Percentiles rank a stretch among this genome's conserved stretches.
Conservation (phyloP, 2,329 filamentous ascomycete species). For the Xylaria sp. region DNA sequence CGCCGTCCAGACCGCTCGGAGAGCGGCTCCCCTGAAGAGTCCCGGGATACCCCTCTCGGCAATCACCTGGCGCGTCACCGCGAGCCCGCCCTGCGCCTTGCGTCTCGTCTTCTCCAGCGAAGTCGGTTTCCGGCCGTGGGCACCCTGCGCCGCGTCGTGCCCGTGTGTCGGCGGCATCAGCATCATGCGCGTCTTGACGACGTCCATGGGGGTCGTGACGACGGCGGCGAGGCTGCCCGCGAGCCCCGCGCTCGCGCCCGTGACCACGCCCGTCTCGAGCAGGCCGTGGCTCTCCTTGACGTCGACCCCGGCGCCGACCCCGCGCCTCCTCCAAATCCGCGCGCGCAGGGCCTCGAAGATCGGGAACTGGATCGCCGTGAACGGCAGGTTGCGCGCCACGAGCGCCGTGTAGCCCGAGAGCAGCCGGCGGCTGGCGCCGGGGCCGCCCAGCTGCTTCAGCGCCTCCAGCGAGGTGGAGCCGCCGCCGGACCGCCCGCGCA, state of each 20-base stretch:
- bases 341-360: constrained; percentile 77
- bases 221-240: constrained; percentile 77
- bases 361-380: constrained; percentile 87
- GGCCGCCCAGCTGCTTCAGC: constrained; percentile 53
- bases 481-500: constrained; percentile 43
- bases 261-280: constrained; percentile 70
- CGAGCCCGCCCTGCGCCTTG: constrained; percentile 47
- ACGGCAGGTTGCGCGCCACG: constrained; percentile 80
- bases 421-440: constrained; percentile 60
- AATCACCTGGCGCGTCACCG: constrained; percentile 67
- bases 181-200: constrained; percentile 91
- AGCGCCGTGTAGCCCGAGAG: constrained; percentile 78
- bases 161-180: constrained; percentile 59
- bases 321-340: constrained; percentile 52
- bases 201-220: constrained; percentile 86
- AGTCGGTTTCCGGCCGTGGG: constrained; percentile 26
- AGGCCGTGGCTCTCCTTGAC: constrained; percentile 43
- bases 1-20: constrained; percentile 80
- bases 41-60: constrained; percentile 69
- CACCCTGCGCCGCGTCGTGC: constrained; percentile 32
- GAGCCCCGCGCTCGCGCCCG: constrained; percentile 71
- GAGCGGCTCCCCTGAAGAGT: constrained; percentile 73
- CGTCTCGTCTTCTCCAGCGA: constrained; percentile 31
- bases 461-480: constrained; percentile 51
- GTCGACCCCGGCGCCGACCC: constrained; percentile 32